Evolutionary conservation across 805 yeast genomes (phyloP).

Genomic region (Wickerhamiella sorbophila): DNA sequence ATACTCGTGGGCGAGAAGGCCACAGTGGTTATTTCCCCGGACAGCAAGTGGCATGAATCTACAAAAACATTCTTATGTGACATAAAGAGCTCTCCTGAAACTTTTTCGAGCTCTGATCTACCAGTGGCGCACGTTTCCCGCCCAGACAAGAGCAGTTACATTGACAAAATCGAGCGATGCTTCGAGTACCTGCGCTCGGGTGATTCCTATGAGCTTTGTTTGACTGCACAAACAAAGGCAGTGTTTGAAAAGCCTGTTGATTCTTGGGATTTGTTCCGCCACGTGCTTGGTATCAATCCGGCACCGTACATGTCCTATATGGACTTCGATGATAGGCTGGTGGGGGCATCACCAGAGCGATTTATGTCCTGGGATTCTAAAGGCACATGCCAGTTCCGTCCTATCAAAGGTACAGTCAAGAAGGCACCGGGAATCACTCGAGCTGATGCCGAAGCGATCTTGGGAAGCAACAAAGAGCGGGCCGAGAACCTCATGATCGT

Average conservation of each 20-base stretch:
- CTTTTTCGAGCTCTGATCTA: slow-evolving; percentile 3
- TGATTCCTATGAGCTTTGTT: slow-evolving; percentile 85
- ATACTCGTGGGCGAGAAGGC: slow-evolving; percentile 8
- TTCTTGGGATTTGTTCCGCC: slow-evolving; percentile 73
- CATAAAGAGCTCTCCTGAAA: neutral
- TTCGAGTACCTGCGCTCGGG: slow-evolving; percentile 60
- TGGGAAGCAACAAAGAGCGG: slow-evolving; percentile 78
- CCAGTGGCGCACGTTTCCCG: slow-evolving; percentile 9
- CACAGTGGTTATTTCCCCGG: slow-evolving; percentile 4
- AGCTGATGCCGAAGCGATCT: slow-evolving; percentile 45
- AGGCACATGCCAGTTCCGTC: slow-evolving; percentile 60
- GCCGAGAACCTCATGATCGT: slow-evolving; percentile 97
- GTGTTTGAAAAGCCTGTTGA: slow-evolving; percentile 31
- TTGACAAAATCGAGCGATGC: slow-evolving; percentile 42
- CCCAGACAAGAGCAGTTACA: slow-evolving; percentile 45
- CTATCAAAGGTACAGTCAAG: slow-evolving; percentile 90
- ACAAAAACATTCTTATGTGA: neutral
- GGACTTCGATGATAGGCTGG: slow-evolving; percentile 48
- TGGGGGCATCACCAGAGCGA: slow-evolving; percentile 91
- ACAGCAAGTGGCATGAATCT: neutral
- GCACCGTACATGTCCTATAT: slow-evolving; percentile 84
- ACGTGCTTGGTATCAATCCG: slow-evolving; percentile 60
- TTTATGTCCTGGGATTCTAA: slow-evolving; percentile 61
- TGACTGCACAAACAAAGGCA: slow-evolving; percentile 62
- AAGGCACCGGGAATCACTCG: slow-evolving; percentile 41